These are phyloP conservation scores for Podila verticillata DNA, from an alignment of 192 early-diverging fungal species.

Conservation along the genomic window DNA sequence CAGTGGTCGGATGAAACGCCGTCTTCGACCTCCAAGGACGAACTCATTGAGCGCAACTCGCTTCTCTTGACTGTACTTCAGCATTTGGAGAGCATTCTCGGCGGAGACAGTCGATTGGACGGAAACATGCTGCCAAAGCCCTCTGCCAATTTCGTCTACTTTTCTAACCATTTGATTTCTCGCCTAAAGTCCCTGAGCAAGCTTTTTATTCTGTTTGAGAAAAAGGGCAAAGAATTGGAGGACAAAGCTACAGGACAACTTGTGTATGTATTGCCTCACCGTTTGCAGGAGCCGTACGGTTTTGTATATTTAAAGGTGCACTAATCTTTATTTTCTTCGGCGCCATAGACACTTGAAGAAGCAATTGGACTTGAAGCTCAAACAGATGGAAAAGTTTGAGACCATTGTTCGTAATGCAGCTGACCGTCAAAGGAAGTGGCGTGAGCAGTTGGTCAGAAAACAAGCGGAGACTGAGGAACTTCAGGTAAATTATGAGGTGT, in stretches of 20 bases:
- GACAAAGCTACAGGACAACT: conserved; percentile 47
- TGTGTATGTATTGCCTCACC: conserved; percentile 15
- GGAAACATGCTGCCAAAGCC: conserved; percentile 49
- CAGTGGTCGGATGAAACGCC: conserved; percentile 20
- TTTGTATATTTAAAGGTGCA: too few species aligned
- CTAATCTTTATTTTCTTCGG: not conserved
- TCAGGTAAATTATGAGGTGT: conserved; percentile 17
- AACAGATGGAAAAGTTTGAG: conserved; percentile 41
- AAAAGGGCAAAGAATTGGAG: conserved; percentile 49
- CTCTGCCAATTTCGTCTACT: conserved; percentile 48
- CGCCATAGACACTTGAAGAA: conserved; percentile 35
- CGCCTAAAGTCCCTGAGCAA: conserved; percentile 51
- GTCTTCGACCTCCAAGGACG: conserved; percentile 19
- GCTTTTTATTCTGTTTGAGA: conserved; percentile 47
- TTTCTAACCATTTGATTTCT: conserved; percentile 46
- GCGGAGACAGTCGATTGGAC: conserved; percentile 42
- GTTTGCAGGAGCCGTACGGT: not conserved
- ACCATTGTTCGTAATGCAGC: conserved; percentile 31
- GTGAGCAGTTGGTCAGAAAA: conserved; percentile 37
- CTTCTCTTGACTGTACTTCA: conserved; percentile 49
- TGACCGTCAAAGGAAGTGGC: conserved; percentile 44
- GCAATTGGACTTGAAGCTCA: conserved; percentile 50
- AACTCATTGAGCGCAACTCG: conserved; percentile 53
- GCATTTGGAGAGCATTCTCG: conserved; percentile 50
- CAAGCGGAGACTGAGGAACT: conserved; percentile 46